Conservation (phyloP, 768 basidiomycete genomes). For the Fomitopsis serialis region DNA sequence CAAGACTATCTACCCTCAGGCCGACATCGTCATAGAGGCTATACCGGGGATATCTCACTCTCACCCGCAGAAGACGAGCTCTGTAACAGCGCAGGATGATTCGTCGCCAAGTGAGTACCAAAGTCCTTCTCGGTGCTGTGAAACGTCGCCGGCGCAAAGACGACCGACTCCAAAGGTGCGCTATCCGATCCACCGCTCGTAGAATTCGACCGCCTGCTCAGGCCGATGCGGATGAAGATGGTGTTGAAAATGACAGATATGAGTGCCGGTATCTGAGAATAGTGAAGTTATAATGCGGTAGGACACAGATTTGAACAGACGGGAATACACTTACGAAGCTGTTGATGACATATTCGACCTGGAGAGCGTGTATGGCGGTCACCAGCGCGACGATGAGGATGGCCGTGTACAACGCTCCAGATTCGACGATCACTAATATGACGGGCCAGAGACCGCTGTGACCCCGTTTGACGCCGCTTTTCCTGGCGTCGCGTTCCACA, state of each 20-base stretch:
- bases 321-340: neutral
- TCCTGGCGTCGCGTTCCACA: neutral
- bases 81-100: neutral
- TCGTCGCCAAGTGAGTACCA: neutral
- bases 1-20: too few relatives aligned
- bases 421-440: conserved; percentile 5
- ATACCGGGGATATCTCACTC: neutral
- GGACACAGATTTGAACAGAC: neutral
- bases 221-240: conserved; percentile 1
- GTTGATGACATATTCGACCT: conserved; percentile 2
- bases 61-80: neutral
- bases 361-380: conserved; percentile 1
- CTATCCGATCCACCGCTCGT: neutral
- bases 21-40: too few relatives aligned
- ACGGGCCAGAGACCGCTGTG: neutral
- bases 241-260: neutral
- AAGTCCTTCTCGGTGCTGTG: neutral
- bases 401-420: conserved; percentile 3
- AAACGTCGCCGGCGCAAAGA: neutral
- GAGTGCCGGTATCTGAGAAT: neutral
- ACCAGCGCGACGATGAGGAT: conserved; percentile 1
- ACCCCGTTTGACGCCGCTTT: neutral
- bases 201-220: neutral
- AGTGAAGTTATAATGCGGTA: neutral
- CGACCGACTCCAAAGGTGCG: neutral